Percentiles rank a stretch among this genome's conserved stretches.
Conservation (phyloP, 1,284 basidiomycete species). For the Malassezia slooffiae region DNA sequence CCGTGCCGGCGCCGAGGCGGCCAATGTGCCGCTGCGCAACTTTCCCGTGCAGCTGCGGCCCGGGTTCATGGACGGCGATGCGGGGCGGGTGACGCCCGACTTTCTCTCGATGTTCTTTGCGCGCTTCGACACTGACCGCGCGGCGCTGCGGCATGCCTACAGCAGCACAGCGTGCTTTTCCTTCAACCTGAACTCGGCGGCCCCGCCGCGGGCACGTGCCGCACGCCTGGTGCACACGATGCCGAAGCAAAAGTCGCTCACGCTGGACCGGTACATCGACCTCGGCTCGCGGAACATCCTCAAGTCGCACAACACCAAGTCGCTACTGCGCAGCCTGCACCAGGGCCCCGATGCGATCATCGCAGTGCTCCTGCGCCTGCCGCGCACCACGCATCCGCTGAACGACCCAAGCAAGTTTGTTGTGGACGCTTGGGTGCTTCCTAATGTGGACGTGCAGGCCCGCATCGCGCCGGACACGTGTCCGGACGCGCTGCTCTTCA, state of each 20-base stretch:
- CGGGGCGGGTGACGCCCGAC: conserved; percentile 56
- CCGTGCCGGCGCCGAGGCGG: conserved; percentile 26
- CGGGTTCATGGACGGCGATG: conserved; percentile 62
- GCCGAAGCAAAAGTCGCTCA: conserved; percentile 68
- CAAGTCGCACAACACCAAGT: conserved; percentile 26
- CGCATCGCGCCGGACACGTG: conserved; percentile 38
- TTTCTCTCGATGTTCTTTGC: conserved; percentile 68
- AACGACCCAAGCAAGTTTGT: conserved; percentile 60
- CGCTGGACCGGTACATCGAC: conserved; percentile 60
- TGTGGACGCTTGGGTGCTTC: conserved; percentile 65
- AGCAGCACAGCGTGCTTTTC: conserved; percentile 77
- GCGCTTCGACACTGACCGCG: conserved; percentile 66
- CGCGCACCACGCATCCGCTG: conserved; percentile 66
- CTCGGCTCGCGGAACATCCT: conserved; percentile 41
- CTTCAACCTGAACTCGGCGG: conserved; percentile 66
- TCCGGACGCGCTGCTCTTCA: conserved; percentile 56
- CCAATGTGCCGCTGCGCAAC: conserved; percentile 40
- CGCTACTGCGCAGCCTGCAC: conserved; percentile 48
- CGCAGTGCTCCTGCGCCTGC: conserved; percentile 57
- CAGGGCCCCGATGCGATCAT: conserved; percentile 61
- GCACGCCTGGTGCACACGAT: conserved; percentile 48
- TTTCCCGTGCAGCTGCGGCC: conserved; percentile 64
- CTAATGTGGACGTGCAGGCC: conserved; percentile 48
- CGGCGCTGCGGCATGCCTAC: conserved; percentile 62
- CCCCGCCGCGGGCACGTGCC: conserved; percentile 58